phyloP scores from a whole-genome alignment of 2,329 filamentous ascomycete species.

The Botryotinia convoluta region DNA sequence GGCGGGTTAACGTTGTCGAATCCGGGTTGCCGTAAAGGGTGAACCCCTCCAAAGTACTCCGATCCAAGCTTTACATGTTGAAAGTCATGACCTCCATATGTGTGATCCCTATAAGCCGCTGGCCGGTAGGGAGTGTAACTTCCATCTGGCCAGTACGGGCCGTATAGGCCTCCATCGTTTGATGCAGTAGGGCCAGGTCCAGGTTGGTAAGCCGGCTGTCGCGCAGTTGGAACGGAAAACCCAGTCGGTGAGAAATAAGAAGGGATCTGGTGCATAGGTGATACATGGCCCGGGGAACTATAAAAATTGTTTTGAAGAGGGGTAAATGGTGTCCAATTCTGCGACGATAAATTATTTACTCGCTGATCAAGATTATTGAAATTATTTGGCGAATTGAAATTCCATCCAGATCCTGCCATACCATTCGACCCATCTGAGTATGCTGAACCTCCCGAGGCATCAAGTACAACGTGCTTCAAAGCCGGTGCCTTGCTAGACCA shows the following conservation, averaged over 20 bases:
- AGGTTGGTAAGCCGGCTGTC: constrained; percentile 58
- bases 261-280: constrained; percentile 28
- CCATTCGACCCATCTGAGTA: constrained; percentile 22
- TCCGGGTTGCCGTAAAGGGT: constrained; percentile 21
- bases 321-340: constrained; percentile 12
- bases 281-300: constrained; percentile 31
- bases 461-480: constrained; percentile 78
- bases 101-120: constrained; percentile 53
- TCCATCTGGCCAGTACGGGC: constrained; percentile 64
- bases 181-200: constrained; percentile 57
- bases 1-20: constrained; percentile 10
- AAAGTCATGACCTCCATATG: constrained; percentile 36
- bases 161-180: constrained; percentile 55
- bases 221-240: constrained; percentile 55
- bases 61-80: background rate
- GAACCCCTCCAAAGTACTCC: constrained; percentile 17
- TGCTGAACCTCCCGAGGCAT: constrained; percentile 44
- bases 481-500: constrained; percentile 71
- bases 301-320: constrained; percentile 30
- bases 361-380: constrained; percentile 24
- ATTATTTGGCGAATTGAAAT: constrained; percentile 15
- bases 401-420: constrained; percentile 7
- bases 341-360: constrained; percentile 12
- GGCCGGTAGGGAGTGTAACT: constrained; percentile 53
- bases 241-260: constrained; percentile 39